Evolutionary conservation across 352 stramenopile species (phyloP).

Genomic region (Elongisporangium senticosum): DNA sequence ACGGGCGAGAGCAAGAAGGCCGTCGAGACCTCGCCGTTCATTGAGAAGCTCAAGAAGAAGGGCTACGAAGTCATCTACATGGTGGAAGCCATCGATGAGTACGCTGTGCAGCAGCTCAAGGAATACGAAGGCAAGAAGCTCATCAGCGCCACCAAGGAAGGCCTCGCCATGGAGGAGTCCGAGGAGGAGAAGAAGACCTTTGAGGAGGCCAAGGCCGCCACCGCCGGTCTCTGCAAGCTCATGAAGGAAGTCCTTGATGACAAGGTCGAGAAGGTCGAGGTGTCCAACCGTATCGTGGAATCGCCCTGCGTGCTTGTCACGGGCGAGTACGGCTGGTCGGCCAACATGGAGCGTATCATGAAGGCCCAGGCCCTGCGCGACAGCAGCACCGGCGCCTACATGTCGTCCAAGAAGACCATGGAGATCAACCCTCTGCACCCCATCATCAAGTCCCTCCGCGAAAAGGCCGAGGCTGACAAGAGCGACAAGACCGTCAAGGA

Average conservation of each 20-base stretch:
- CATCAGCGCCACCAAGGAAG: slow-evolving; percentile 97
- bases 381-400: slow-evolving; percentile 96
- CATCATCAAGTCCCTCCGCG: slow-evolving; percentile 97
- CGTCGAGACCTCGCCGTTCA: slow-evolving; percentile 99
- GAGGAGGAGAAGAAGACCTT: slow-evolving; percentile 99
- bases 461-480: slow-evolving; percentile 98
- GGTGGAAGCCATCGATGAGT: slow-evolving; percentile 99
- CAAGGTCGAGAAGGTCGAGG: slow-evolving; percentile 99
- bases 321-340: slow-evolving; percentile 99
- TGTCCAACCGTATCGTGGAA: slow-evolving; percentile 98
- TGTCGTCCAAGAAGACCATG: slow-evolving; percentile 99
- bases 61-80: slow-evolving; percentile 99
- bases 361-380: slow-evolving; percentile 99
- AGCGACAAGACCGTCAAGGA: slow-evolving; percentile 99
- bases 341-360: slow-evolving; percentile 99
- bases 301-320: slow-evolving; percentile 98
- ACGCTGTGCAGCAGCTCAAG: slow-evolving; percentile 99
- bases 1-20: slow-evolving; percentile 98
- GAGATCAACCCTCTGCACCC: slow-evolving; percentile 99
- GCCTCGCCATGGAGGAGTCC: slow-evolving; percentile 93
- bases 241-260: slow-evolving; percentile 99
- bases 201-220: slow-evolving; percentile 98
- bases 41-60: slow-evolving; percentile 99
- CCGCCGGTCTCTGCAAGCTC: slow-evolving; percentile 97
- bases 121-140: slow-evolving; percentile 99